Conservation (phyloP, 2,329 filamentous ascomycete species). For the Ophiostoma triangulosporum region DNA sequence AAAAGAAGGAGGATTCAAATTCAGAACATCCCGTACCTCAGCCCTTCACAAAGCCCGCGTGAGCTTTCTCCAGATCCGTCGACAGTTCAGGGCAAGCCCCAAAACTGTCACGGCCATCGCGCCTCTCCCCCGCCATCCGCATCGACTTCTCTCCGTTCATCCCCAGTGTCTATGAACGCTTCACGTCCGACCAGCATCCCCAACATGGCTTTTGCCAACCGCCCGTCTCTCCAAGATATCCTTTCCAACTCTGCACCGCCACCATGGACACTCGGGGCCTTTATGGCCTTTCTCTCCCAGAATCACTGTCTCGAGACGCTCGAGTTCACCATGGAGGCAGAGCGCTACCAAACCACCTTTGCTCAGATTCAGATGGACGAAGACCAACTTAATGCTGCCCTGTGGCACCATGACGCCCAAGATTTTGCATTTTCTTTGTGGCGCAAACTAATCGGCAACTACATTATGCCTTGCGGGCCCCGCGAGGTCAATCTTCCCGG, state of each 20-base stretch:
- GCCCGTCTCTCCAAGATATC: constrained; percentile 72
- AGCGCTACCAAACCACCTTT: constrained; percentile 58
- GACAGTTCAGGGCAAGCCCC: constrained; percentile 22
- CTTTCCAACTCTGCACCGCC: constrained; percentile 72
- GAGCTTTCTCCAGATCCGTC: constrained; percentile 31
- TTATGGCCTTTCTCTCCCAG: constrained; percentile 92
- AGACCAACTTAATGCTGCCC: constrained; percentile 17
- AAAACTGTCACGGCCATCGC: neutral
- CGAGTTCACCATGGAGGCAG: constrained; percentile 91
- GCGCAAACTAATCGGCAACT: constrained; percentile 77
- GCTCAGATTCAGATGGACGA: constrained; percentile 29
- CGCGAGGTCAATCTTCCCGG: constrained; percentile 85
- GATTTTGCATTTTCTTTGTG: constrained; percentile 69
- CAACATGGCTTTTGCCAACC: constrained; percentile 28
- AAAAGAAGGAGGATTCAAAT: constrained; percentile 28
- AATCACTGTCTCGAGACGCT: constrained; percentile 95
- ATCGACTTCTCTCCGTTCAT: neutral
- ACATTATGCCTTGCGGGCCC: constrained; percentile 73
- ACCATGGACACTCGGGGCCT: constrained; percentile 82
- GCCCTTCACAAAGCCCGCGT: constrained; percentile 23
- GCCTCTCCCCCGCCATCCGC: constrained; percentile 2
- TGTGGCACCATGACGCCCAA: constrained; percentile 28
- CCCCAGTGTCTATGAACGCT: constrained; percentile 26
- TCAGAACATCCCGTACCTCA: constrained; percentile 25
- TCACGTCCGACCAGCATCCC: constrained; percentile 38